Percentiles rank a stretch among this genome's conserved stretches.
phyloP scores from a whole-genome alignment of 202 grass and related monocot genomes.

The Eragrostis tef region DNA sequence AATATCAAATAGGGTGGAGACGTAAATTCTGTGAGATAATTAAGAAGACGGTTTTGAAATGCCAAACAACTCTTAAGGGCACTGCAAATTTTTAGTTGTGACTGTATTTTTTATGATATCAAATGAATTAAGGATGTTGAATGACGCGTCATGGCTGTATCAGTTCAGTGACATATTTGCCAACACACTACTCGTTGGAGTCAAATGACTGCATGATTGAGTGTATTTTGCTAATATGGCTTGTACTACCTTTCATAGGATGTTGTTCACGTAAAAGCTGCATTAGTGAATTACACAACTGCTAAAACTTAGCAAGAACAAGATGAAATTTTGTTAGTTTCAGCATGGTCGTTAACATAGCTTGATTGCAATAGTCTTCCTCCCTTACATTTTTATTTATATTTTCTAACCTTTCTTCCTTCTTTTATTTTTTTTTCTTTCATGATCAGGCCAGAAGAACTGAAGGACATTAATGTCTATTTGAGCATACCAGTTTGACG shows the following conservation, averaged over 20 bases:
- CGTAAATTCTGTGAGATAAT: neutral
- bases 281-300: neutral
- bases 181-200: neutral
- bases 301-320: constrained; percentile 1
- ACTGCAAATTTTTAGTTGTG: neutral
- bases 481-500: constrained; percentile 38
- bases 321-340: neutral
- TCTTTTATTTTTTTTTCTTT: neutral
- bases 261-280: neutral
- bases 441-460: constrained; percentile 53
- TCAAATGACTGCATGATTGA: constrained; percentile 1
- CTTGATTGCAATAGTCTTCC: neutral
- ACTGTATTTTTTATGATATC: no score
- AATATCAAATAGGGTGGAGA: no score
- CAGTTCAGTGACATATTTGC: neutral
- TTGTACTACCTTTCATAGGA: neutral
- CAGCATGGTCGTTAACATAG: neutral
- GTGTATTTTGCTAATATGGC: neutral
- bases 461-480: constrained; percentile 33
- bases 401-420: constrained; percentile 14
- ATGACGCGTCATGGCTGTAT: neutral
- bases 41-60: neutral
- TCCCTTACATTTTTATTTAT: constrained; percentile 1
- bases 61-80: neutral
- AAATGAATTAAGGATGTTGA: neutral